These are phyloP conservation scores for Biscutella laevigata DNA, from an alignment of 441 rosid genomes.

Conservation along the genomic window DNA sequence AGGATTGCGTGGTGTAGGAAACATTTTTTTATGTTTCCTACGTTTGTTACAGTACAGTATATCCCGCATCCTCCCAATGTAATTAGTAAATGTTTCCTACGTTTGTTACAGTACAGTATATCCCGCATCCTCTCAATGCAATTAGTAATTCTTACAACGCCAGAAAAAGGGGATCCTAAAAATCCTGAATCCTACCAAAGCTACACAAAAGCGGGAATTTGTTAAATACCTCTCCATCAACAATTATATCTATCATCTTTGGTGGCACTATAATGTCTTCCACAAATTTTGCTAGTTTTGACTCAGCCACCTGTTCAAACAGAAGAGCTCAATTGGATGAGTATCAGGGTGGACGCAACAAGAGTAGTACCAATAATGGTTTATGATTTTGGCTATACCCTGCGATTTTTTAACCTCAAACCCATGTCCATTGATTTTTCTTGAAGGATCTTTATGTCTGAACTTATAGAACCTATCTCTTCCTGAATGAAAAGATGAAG, in stretches of 20 bases:
- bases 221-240: constrained; percentile 91
- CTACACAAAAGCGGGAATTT: neutral
- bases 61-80: too few relatives aligned
- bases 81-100: too few relatives aligned
- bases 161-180: neutral
- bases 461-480: constrained; percentile 97
- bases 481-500: constrained; percentile 36
- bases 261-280: constrained; percentile 98
- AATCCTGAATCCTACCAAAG: neutral
- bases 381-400: constrained; percentile 44
- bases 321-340: constrained; percentile 13
- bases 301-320: constrained; percentile 78
- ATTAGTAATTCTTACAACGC: neutral
- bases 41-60: neutral
- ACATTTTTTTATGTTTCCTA: neutral
- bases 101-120: constrained; percentile 1
- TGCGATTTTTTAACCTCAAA: constrained; percentile 91
- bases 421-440: constrained; percentile 99
- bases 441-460: constrained; percentile 95
- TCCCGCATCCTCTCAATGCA: too few relatives aligned
- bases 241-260: constrained; percentile 91
- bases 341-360: constrained; percentile 10
- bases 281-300: constrained; percentile 89
- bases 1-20: neutral
- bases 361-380: constrained; percentile 5